phyloP scores from a whole-genome alignment of 805 yeast genomes.

The Candida golubevii region DNA sequence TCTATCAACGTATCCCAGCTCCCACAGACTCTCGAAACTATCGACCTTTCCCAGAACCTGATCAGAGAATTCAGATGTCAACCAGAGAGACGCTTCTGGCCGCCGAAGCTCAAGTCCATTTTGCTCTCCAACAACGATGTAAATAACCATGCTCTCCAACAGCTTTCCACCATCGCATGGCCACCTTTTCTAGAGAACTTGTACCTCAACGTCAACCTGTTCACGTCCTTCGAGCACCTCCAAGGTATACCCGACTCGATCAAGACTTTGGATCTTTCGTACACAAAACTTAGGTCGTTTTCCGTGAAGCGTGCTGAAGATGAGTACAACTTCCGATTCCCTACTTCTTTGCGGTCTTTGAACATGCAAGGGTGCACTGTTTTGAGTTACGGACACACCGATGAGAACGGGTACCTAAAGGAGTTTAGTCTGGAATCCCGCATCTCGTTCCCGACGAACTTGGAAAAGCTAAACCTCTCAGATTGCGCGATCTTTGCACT shows the following conservation, averaged over 20 bases:
- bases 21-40: conserved; percentile 26
- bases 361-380: conserved; percentile 19
- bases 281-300: conserved; percentile 19
- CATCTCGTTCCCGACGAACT: conserved; percentile 20
- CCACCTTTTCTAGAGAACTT: conserved; percentile 21
- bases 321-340: conserved; percentile 24
- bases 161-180: conserved; percentile 21
- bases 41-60: conserved; percentile 27
- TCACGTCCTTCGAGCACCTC: conserved; percentile 19
- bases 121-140: conserved; percentile 22
- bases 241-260: conserved; percentile 20
- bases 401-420: background rate
- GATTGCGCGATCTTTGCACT: conserved; percentile 22
- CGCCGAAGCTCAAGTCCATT: conserved; percentile 22
- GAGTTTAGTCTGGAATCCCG: conserved; percentile 10
- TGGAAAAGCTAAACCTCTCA: conserved; percentile 21
- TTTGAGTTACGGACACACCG: conserved; percentile 2
- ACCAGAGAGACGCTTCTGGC: conserved; percentile 19
- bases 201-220: conserved; percentile 22
- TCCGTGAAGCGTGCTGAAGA: conserved; percentile 7
- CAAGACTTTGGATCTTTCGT: conserved; percentile 24
- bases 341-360: conserved; percentile 21
- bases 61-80: conserved; percentile 12
- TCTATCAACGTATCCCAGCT: conserved; percentile 22
- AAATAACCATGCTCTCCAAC: conserved; percentile 15